Percentiles rank a stretch among this genome's conserved stretches.
Conservation (phyloP, 805 yeast genomes). For the Kodamaea leandrae region DNA sequence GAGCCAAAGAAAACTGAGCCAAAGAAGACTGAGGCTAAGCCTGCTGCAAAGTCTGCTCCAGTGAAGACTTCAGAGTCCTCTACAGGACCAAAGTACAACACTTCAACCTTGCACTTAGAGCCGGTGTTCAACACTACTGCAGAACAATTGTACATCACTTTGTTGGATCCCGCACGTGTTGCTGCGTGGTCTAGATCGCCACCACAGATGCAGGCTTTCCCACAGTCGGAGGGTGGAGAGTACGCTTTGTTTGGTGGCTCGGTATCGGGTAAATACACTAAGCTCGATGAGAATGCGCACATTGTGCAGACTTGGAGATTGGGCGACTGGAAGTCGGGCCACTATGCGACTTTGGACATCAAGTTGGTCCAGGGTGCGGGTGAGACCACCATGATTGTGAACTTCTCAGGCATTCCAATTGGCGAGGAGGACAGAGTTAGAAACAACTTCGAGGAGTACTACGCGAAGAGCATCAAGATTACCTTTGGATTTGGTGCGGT, state of each 20-base stretch:
- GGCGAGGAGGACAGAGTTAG: slow-evolving; percentile 92
- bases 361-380: slow-evolving; percentile 72
- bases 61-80: slow-evolving; percentile 11
- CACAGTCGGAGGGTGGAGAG: slow-evolving; percentile 55
- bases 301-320: slow-evolving; percentile 85
- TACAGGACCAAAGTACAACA: slow-evolving; percentile 62
- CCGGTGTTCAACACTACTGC: slow-evolving; percentile 86
- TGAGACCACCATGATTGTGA: slow-evolving; percentile 77
- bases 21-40: slow-evolving; percentile 10
- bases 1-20: slow-evolving; percentile 1
- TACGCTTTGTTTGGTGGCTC: slow-evolving; percentile 86
- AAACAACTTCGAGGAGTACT: slow-evolving; percentile 83
- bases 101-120: slow-evolving; percentile 73
- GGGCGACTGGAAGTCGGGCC: slow-evolving; percentile 84
- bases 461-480: slow-evolving; percentile 81
- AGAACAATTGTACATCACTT: slow-evolving; percentile 75
- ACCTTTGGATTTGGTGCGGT: slow-evolving; percentile 97
- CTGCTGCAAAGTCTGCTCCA: slow-evolving; percentile 12
- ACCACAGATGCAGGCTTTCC: slow-evolving; percentile 49
- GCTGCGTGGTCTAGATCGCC: slow-evolving; percentile 88
- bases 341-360: slow-evolving; percentile 67
- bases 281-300: slow-evolving; percentile 54
- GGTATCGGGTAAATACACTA: slow-evolving; percentile 65
- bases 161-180: slow-evolving; percentile 72
- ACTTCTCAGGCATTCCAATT: slow-evolving; percentile 85